Evolutionary conservation across 345 rosid species (phyloP).

Genomic region (sweet orange (Citrus sinensis)): DNA sequence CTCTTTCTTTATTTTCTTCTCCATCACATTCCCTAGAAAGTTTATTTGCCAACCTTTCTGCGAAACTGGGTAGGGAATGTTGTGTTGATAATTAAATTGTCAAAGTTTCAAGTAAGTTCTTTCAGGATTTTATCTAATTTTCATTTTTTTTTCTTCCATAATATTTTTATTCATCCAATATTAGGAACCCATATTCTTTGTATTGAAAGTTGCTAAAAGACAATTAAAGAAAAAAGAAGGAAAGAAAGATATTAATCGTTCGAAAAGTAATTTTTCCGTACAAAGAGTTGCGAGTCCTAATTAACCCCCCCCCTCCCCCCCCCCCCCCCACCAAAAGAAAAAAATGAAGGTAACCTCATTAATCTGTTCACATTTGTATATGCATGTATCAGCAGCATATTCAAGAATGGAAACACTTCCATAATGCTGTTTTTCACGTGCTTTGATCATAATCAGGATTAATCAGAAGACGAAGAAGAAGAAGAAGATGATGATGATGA

Average conservation of each 20-base stretch:
- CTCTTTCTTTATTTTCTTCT: background rate
- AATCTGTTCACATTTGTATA: background rate
- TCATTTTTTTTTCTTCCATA: background rate
- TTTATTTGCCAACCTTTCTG: conserved; percentile 15
- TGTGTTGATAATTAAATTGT: conserved; percentile 4
- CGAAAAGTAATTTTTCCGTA: background rate
- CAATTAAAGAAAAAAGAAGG: too few species aligned
- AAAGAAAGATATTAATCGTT: too few species aligned
- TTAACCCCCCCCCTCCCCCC: too few species aligned
- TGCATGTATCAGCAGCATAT: too few species aligned
- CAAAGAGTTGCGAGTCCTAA: background rate
- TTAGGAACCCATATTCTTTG: background rate
- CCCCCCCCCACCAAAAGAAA: too few species aligned
- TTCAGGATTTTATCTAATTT: background rate
- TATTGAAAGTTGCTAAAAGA: too few species aligned
- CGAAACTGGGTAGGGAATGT: conserved; percentile 42
- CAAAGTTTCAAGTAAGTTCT: conserved; percentile 13
- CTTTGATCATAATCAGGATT: conserved; percentile 18
- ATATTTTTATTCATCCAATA: background rate
- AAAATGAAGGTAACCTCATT: background rate
- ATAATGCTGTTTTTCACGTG: background rate
- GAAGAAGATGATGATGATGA: conserved; percentile 37
- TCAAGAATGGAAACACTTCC: background rate
- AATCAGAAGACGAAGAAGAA: too few species aligned
- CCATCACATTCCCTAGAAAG: conserved; percentile 26